phyloP scores from a whole-genome alignment of 179 eudicot genomes.

The Spinacia oleracea region DNA sequence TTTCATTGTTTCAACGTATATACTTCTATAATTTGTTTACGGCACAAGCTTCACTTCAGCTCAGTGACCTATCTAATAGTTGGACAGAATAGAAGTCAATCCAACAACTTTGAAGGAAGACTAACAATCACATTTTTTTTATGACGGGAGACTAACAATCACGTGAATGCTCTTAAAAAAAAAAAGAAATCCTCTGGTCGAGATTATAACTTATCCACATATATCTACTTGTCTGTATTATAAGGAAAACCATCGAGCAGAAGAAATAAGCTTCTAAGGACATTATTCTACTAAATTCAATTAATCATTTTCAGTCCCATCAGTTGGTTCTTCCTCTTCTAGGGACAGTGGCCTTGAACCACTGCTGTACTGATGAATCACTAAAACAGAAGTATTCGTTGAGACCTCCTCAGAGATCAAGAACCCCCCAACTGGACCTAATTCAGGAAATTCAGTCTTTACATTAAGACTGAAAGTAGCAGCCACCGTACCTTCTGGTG shows the following conservation, averaged over 20 bases:
- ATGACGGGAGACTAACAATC: neutral
- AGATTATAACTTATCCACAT: neutral
- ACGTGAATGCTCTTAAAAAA: neutral
- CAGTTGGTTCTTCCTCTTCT: conserved; percentile 43
- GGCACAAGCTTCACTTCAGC: neutral
- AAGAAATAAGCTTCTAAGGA: too few relatives aligned
- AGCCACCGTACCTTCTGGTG: conserved; percentile 44
- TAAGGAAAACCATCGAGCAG: neutral
- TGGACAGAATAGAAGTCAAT: conserved; percentile 20
- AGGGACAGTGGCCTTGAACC: conserved; percentile 32
- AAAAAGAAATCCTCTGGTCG: neutral
- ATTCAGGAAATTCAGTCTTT: conserved; percentile 54
- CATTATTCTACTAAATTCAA: neutral
- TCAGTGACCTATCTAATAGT: neutral
- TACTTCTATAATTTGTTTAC: conserved; percentile 7
- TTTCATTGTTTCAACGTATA: neutral
- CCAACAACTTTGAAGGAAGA: neutral
- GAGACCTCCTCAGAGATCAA: conserved; percentile 46
- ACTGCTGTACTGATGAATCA: conserved; percentile 52
- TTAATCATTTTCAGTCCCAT: conserved; percentile 48
- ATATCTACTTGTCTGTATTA: neutral
- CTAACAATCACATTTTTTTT: neutral
- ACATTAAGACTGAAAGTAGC: conserved; percentile 26
- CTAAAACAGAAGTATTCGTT: conserved; percentile 61
- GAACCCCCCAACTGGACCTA: conserved; percentile 56